A percentile compares a stretch with the other conserved stretches of the same genome.
These are phyloP conservation scores for Solanum appendiculatum DNA, from an alignment of 257 asterid genomes.

Conservation along the genomic window DNA sequence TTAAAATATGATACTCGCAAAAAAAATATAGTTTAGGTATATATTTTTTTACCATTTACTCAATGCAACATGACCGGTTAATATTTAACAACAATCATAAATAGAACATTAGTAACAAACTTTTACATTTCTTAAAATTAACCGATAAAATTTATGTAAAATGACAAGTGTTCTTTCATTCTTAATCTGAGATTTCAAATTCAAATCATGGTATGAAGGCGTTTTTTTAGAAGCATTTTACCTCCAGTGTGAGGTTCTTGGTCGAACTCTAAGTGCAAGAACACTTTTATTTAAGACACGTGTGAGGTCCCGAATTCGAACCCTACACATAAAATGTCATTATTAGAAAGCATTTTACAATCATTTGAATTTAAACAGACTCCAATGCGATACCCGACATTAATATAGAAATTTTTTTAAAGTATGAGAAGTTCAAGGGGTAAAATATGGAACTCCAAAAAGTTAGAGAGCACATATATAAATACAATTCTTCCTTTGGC, in stretches of 20 bases:
- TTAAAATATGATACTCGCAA: not conserved
- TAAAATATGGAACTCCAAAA: not conserved
- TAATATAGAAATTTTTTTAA: not conserved
- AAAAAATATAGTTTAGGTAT: fast-evolving
- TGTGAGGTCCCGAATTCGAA: not conserved
- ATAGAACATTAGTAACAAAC: not conserved
- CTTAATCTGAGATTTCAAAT: fast-evolving
- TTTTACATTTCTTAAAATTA: not conserved
- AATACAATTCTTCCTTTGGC: not conserved
- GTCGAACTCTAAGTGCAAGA: not conserved
- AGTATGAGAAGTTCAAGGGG: not conserved
- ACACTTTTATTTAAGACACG: fast-evolving
- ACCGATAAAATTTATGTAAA: not conserved
- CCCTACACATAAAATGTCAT: fast-evolving
- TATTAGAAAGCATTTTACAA: not conserved
- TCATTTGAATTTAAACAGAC: not conserved
- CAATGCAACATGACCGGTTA: not conserved
- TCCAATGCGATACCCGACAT: not conserved
- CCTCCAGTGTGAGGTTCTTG: fast-evolving
- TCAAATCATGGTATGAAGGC: fast-evolving
- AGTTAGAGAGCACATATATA: not conserved
- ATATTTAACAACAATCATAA: not conserved
- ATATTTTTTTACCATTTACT: not conserved
- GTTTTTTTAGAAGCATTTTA: not conserved
- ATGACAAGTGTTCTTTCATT: not conserved